phyloP scores from a whole-genome alignment of 2,329 filamentous ascomycete species.

The Talaromyces verruculosus region DNA sequence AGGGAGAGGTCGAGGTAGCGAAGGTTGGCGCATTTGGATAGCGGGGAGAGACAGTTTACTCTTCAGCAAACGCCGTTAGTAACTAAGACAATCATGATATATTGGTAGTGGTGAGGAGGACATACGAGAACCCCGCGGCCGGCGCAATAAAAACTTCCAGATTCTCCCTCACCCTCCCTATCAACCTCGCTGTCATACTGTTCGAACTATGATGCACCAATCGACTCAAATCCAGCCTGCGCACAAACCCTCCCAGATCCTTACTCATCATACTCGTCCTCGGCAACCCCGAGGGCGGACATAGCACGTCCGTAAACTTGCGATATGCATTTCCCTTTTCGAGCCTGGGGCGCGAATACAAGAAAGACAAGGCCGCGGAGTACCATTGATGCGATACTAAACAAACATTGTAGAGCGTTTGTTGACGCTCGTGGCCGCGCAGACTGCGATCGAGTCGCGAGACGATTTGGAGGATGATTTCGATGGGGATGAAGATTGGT shows the following conservation, averaged over 20 bases:
- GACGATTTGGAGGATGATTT: constrained; percentile 21
- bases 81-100: neutral
- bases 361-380: constrained; percentile 48
- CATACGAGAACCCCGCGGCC: constrained; percentile 57
- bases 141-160: constrained; percentile 59
- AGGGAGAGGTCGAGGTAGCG: constrained; percentile 54
- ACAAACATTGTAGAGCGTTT: constrained; percentile 53
- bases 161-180: constrained; percentile 54
- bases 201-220: constrained; percentile 62
- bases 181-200: constrained; percentile 57
- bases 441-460: constrained; percentile 16
- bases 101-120: constrained; percentile 13
- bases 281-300: constrained; percentile 48
- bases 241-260: constrained; percentile 51
- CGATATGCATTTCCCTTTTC: constrained; percentile 52
- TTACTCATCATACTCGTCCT: constrained; percentile 43
- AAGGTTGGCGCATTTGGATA: constrained; percentile 57
- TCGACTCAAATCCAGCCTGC: constrained; percentile 52
- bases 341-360: constrained; percentile 56
- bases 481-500: constrained; percentile 18
- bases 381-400: constrained; percentile 60
- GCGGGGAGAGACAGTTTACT: constrained; percentile 56
- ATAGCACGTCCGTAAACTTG: constrained; percentile 56
- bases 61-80: constrained; percentile 25
- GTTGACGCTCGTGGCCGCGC: constrained; percentile 40